Percentiles rank a stretch among this genome's conserved stretches.
These are phyloP conservation scores for Arabidopsis lyrata DNA, from an alignment of 441 rosid genomes.

Conservation along the genomic window DNA sequence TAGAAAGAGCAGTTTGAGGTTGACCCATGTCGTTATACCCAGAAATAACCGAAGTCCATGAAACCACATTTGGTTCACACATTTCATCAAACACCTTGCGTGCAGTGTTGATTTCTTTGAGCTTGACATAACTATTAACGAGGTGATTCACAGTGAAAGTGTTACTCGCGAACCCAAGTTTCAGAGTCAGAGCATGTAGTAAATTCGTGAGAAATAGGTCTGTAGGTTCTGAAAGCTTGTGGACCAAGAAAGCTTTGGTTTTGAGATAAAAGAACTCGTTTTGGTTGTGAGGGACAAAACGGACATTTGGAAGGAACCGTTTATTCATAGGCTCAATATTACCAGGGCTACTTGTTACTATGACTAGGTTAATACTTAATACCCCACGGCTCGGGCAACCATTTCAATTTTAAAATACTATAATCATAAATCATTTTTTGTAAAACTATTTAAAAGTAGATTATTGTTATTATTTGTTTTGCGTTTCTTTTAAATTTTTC, in stretches of 20 bases:
- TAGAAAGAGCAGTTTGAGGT: conserved; percentile 51
- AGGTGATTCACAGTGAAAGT: conserved; percentile 57
- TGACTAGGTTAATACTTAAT: too few species aligned
- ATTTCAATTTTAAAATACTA: too few species aligned
- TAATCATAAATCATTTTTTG: too few species aligned
- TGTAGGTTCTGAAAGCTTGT: conserved; percentile 48
- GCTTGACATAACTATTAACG: conserved; percentile 50
- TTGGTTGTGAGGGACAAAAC: neutral
- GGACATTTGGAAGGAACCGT: conserved; percentile 10
- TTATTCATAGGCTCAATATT: conserved; percentile 17
- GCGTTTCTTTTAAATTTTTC: too few species aligned
- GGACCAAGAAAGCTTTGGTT: conserved; percentile 37
- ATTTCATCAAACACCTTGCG: conserved; percentile 69
- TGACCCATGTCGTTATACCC: conserved; percentile 50
- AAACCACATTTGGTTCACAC: conserved; percentile 75
- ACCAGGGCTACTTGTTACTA: too few species aligned
- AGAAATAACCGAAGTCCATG: conserved; percentile 74
- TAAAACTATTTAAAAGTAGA: too few species aligned
- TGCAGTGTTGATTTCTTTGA: conserved; percentile 44
- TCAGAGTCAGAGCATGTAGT: conserved; percentile 47
- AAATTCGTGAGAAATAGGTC: conserved; percentile 42
- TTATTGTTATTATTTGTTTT: too few species aligned
- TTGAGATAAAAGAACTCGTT: conserved; percentile 18
- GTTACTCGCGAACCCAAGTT: conserved; percentile 51
- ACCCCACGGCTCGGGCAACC: too few species aligned